A percentile compares a stretch with the other conserved stretches of the same genome.
phyloP scores from a whole-genome alignment of 2,329 filamentous ascomycete genomes.

The Fusarium sp. region DNA sequence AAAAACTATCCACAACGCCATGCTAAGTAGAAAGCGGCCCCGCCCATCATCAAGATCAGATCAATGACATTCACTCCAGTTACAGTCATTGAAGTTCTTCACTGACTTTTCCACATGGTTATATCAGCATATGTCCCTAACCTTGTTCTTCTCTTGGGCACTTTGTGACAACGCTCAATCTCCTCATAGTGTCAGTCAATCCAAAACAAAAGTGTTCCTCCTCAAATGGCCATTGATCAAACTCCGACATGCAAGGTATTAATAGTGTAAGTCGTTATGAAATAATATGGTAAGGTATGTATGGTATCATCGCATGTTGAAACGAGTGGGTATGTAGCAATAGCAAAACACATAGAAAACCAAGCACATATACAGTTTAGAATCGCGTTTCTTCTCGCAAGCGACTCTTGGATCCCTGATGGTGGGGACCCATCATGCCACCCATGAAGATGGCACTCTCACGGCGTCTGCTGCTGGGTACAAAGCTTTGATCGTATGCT shows the following conservation, averaged over 20 bases:
- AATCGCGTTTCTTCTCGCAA: constrained; percentile 64
- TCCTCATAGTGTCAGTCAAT: not conserved
- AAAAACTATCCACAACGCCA: constrained; percentile 22
- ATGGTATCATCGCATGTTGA: constrained; percentile 44
- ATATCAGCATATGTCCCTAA: not conserved
- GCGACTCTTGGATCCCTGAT: constrained; percentile 62
- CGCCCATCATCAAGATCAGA: not conserved
- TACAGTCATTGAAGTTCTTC: not conserved
- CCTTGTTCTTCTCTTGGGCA: not conserved
- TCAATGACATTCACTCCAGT: not conserved
- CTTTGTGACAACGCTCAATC: not conserved
- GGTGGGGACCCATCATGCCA: constrained; percentile 56
- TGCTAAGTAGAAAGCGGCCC: constrained; percentile 20
- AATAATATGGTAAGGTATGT: constrained; percentile 26
- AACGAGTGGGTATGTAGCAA: constrained; percentile 47
- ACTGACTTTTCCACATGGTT: not conserved
- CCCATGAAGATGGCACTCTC: constrained; percentile 70
- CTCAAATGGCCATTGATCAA: constrained; percentile 1
- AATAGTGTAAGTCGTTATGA: constrained; percentile 38
- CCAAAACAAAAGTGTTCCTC: constrained; percentile 18
- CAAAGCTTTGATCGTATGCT: constrained; percentile 54
- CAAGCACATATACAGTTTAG: constrained; percentile 44
- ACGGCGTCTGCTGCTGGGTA: constrained; percentile 59
- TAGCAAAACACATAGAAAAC: constrained; percentile 38
- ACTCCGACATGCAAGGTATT: constrained; percentile 35